Percentiles rank a stretch among this genome's conserved stretches.
phyloP scores from a whole-genome alignment of 2,329 filamentous ascomycete genomes.

The Fusarium torulosum region DNA sequence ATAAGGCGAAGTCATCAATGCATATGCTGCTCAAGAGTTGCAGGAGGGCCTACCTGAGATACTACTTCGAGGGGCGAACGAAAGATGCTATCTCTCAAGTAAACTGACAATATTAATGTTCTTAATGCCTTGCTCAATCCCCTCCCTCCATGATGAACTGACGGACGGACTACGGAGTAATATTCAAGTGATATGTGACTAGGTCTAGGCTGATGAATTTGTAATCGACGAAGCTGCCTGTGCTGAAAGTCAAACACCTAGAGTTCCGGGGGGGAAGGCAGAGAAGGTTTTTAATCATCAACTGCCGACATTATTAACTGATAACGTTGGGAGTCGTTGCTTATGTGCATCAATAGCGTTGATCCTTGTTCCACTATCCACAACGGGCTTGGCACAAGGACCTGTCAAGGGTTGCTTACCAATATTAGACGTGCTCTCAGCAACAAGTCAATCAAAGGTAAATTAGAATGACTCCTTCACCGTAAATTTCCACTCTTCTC shows the following conservation, averaged over 20 bases:
- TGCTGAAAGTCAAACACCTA: not conserved
- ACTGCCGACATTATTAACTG: conserved; percentile 6
- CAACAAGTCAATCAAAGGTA: conserved; percentile 5
- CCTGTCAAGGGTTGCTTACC: conserved; percentile 11
- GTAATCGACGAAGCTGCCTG: not conserved
- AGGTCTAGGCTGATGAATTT: not conserved
- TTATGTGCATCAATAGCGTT: conserved; percentile 16
- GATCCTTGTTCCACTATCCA: not conserved
- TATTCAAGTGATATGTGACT: not conserved
- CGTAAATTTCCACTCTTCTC: conserved; percentile 14
- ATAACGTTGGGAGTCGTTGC: conserved; percentile 30
- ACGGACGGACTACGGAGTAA: too few relatives aligned
- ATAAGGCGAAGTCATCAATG: too few relatives aligned
- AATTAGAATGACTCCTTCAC: conserved; percentile 15
- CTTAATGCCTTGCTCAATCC: too few relatives aligned
- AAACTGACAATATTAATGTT: too few relatives aligned
- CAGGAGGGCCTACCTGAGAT: too few relatives aligned
- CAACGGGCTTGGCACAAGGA: conserved; percentile 1
- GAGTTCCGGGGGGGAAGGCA: not conserved
- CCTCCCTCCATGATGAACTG: too few relatives aligned
- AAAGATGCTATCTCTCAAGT: too few relatives aligned
- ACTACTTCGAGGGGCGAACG: too few relatives aligned
- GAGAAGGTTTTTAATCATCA: not conserved
- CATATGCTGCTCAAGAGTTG: too few relatives aligned
- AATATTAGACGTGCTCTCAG: conserved; percentile 23